Evolutionary conservation across 2,329 filamentous ascomycete genomes (phyloP).

Genomic region (Fonsecaea nubica): DNA sequence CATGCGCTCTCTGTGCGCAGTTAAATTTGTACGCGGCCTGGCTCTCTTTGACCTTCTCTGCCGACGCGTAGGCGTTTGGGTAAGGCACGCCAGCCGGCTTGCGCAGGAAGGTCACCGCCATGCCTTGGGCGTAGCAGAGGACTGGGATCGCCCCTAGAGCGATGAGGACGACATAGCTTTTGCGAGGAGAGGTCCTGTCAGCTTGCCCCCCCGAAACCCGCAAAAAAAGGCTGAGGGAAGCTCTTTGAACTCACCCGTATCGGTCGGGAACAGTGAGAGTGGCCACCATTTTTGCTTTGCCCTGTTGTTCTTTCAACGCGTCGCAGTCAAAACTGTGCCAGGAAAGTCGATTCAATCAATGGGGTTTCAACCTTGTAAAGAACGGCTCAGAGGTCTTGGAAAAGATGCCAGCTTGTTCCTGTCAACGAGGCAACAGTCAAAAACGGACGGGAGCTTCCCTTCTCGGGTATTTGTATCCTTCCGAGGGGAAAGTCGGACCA

Average conservation of each 20-base stretch:
- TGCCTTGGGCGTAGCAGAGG: conserved; percentile 60
- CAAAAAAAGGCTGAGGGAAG: too few species aligned
- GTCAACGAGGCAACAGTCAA: not conserved
- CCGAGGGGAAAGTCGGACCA: not conserved
- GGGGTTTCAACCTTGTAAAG: not conserved
- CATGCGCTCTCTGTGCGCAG: conserved; percentile 63
- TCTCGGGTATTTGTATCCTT: not conserved
- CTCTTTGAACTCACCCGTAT: conserved; percentile 34
- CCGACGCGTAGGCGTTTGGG: conserved; percentile 65
- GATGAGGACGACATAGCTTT: conserved; percentile 63
- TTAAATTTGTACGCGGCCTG: conserved; percentile 57
- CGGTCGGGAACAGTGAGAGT: conserved; percentile 34
- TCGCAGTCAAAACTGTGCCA: not conserved
- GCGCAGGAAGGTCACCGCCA: conserved; percentile 55
- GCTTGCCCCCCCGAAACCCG: not conserved
- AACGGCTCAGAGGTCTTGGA: not conserved
- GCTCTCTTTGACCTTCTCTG: conserved; percentile 59
- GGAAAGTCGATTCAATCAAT: not conserved
- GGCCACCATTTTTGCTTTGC: conserved; percentile 30
- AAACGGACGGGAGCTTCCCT: not conserved
- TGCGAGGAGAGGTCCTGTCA: conserved; percentile 23
- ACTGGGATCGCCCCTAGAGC: conserved; percentile 62
- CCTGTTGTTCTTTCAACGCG: not conserved
- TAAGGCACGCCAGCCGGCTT: conserved; percentile 61
- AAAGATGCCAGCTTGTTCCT: not conserved